Base-by-base conservation (phyloP, 139 green algal species). In the Microglena sp. region DNA sequence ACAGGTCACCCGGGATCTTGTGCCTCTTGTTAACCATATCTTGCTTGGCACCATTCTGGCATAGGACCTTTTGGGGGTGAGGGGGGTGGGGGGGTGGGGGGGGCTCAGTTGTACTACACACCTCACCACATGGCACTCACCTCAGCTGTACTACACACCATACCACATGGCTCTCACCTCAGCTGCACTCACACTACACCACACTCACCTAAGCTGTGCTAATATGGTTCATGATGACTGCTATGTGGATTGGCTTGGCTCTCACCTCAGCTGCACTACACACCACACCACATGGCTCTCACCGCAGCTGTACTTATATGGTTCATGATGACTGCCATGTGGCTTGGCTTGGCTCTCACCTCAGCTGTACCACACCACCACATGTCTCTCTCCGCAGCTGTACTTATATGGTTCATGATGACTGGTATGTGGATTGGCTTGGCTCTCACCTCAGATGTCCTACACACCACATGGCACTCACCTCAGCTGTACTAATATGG, bases 241-340 rank as follows among this genome's bases (percentile, higher is more conserved):
- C 11, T 18, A 11, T 18, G 18, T 50, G 40, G 18, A 50, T 50
- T 18, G 18, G 40, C 11, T n/a, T 50, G 11, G 18, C n/a, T n/a
- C n/a, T n/a, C n/a, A n/a, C n/a, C 40, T n/a, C 11, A 50, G 21
- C 18, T 18, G 43, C 18, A 53, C 18, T 53, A 18, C 18, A 53
- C 18, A 53, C 43, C 18, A 24, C 18, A 53, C 18, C 43, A 53
- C 43, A 24, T 18, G 18, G 18, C 43, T 24, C 18, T 26, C 31
- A 70, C 36, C 36, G 74, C 65, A 0, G 74, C 69, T 7, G 61
- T 67, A 21, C 6, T 27, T 2, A 80, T 64, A 24, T 80, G 70
- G 67, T 81, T 81, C 62, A 68, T 71, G 66, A 69, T 69, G 66
- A 54, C 69, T 7, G 77, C 77, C 2, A 84, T 45, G 71, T 84